phyloP scores from a whole-genome alignment of 2,329 filamentous ascomycete species.

The Blumeriella jaapii region DNA sequence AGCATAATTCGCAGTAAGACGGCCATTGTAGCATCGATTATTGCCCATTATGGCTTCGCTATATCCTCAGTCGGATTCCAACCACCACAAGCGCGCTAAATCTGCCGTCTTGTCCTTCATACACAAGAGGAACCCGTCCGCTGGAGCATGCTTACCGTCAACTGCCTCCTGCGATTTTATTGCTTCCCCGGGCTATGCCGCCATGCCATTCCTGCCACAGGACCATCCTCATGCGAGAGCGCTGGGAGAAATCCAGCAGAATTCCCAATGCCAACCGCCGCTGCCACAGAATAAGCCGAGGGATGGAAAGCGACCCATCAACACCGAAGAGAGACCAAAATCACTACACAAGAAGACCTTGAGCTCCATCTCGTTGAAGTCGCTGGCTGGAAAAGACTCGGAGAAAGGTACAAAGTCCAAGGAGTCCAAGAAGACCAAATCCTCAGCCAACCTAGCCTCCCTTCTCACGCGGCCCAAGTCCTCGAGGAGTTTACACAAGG shows the following conservation, averaged over 20 bases:
- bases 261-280: conserved; percentile 33
- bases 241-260: conserved; percentile 46
- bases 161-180: conserved; percentile 15
- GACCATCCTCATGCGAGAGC: conserved; percentile 32
- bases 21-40: conserved; percentile 8
- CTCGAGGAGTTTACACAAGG: conserved; percentile 50
- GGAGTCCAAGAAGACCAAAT: conserved; percentile 66
- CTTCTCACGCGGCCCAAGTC: conserved; percentile 68
- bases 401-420: conserved; percentile 27
- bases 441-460: conserved; percentile 67
- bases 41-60: conserved; percentile 23
- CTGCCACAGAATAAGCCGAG: conserved; percentile 31
- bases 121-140: conserved; percentile 25
- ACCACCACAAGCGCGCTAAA: conserved; percentile 25
- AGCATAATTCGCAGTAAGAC: conserved; percentile 12
- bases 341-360: conserved; percentile 36
- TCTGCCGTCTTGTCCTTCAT: conserved; percentile 26
- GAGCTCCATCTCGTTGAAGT: conserved; percentile 35
- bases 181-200: conserved; percentile 15
- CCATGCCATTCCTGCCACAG: conserved; percentile 29
- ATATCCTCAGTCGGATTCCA: conserved; percentile 16
- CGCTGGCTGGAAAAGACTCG: conserved; percentile 30
- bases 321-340: conserved; percentile 24
- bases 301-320: conserved; percentile 24
- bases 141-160: conserved; percentile 18